Percentiles rank a stretch among this genome's conserved stretches.
phyloP scores from a whole-genome alignment of 306 rosid genomes.

The Castanea crenata region DNA sequence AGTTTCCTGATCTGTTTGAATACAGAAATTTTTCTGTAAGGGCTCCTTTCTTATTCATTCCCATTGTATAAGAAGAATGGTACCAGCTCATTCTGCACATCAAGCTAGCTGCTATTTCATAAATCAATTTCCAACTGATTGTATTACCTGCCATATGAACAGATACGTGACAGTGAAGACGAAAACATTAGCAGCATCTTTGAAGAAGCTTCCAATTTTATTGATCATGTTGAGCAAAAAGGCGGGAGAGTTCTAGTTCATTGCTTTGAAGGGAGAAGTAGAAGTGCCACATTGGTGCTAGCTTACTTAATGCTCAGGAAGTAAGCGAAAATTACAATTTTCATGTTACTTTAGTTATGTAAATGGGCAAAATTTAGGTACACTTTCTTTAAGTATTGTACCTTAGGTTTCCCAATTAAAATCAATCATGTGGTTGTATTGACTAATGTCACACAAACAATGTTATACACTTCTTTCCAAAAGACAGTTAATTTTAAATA shows the following conservation, averaged over 20 bases:
- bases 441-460: too few species aligned
- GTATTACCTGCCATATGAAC: constrained; percentile 20
- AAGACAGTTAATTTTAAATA: too few species aligned
- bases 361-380: not conserved
- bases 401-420: too few species aligned
- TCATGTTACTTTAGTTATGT: not conserved
- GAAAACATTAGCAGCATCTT: constrained; percentile 68
- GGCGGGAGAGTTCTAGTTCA: constrained; percentile 84
- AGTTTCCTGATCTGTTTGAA: constrained; percentile 70
- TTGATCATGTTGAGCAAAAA: constrained; percentile 62
- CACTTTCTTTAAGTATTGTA: too few species aligned
- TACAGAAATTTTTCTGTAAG: constrained; percentile 86
- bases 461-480: too few species aligned
- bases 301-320: constrained; percentile 93
- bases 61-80: not conserved
- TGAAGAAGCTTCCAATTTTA: constrained; percentile 75
- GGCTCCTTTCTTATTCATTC: not conserved
- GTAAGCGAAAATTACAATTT: constrained; percentile 50
- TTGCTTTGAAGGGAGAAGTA: constrained; percentile 96
- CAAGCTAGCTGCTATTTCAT: not conserved
- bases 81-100: not conserved
- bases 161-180: constrained; percentile 77
- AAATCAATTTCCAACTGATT: not conserved
- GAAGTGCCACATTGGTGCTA: constrained; percentile 87
- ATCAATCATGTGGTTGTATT: too few species aligned